Base-by-base conservation (phyloP, 805 yeast genomes). In the Lipomyces kockii region DNA sequence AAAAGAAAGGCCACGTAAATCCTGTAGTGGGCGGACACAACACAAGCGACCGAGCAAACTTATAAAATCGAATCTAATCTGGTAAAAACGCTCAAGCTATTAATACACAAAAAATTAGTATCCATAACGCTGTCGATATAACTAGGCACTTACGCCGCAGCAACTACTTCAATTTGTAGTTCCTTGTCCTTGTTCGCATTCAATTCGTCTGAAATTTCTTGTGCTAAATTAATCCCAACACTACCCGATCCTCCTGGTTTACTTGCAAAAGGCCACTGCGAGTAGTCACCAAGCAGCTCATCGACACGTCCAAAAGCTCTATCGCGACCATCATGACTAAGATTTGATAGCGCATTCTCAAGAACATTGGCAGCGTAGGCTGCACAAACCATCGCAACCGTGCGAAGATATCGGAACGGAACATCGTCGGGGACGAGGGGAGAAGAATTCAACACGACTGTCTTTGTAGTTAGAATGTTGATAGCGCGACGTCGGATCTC, bases 341-440 rank as follows among this genome's bases (percentile, higher is more conserved):
- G 82, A 14, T 75, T 66, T 56, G 87, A 82, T 67, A 93, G 82
- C 2, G 92, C 94, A 76, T 94, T 95, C 74, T 95, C 99, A 73
- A 95, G 84, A 12, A 95, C 99, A 77, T 92, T 95, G 55, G 98
- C 99, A 35, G 98, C 98, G 76, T 91, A 92, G 22, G 97, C 87
- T 20, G 96, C 96, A 74, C 93, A 88, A 22, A 92, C 91, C 72
- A 95, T 84, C 29, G 95, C 84, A 55, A 95, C 83, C 3, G 97
- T 84, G 75, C 99, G 86, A 65, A 95, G 83, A 75, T 86, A 83
- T 72, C 88, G 86, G 81, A 85, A 90, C 52, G 89, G 86, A 0
- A 90, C 84, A 12, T 84, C 83, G 34, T 84, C 85, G 6, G 96
- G 90, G 79, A 91, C 91, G 76, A 85, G 90, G 56, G 85, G 84